These are phyloP conservation scores for Vickermania ingenoplastis DNA, from an alignment of 208 protist genomes.

Conservation along the genomic window DNA sequence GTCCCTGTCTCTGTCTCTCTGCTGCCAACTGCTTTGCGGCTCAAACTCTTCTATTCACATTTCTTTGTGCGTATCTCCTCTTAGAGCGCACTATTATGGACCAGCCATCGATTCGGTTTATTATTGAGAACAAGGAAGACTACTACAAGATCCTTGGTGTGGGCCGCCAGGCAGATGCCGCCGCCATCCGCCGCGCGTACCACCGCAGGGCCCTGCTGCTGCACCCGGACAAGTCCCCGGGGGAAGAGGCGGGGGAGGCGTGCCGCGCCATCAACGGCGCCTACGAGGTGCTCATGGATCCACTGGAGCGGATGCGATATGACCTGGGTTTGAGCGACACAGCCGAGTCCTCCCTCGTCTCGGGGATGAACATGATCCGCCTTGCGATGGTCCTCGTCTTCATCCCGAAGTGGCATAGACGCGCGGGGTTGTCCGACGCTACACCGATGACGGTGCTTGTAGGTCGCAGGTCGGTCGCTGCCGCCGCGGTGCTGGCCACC, in stretches of 20 bases:
- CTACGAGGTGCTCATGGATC: slow-evolving; percentile 90
- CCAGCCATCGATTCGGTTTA: slow-evolving; percentile 5
- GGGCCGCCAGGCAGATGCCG: slow-evolving; percentile 4
- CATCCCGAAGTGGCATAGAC: too few species aligned
- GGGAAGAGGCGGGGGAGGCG: slow-evolving; percentile 22
- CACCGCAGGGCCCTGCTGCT: slow-evolving; percentile 16
- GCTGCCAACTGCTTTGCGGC: neutral
- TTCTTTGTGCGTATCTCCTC: neutral
- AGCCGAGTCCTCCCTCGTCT: too few species aligned
- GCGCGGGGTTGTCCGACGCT: too few species aligned
- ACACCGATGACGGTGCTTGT: too few species aligned
- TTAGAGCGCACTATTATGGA: too few species aligned
- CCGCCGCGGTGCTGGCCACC: too few species aligned
- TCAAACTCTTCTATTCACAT: neutral
- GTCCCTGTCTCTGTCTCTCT: neutral
- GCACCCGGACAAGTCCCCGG: slow-evolving; percentile 34
- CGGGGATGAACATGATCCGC: neutral
- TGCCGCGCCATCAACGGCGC: slow-evolving; percentile 62
- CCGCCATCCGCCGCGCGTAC: slow-evolving; percentile 24
- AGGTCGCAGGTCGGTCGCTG: too few species aligned
- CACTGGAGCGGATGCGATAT: slow-evolving; percentile 84
- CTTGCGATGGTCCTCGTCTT: neutral
- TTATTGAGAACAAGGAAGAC: slow-evolving; percentile 10
- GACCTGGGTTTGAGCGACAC: too few species aligned
- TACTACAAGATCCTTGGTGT: slow-evolving; percentile 21